Evolutionary conservation across 2,329 filamentous ascomycete species (phyloP).

Genomic region (Macrophomina phaseolina): DNA sequence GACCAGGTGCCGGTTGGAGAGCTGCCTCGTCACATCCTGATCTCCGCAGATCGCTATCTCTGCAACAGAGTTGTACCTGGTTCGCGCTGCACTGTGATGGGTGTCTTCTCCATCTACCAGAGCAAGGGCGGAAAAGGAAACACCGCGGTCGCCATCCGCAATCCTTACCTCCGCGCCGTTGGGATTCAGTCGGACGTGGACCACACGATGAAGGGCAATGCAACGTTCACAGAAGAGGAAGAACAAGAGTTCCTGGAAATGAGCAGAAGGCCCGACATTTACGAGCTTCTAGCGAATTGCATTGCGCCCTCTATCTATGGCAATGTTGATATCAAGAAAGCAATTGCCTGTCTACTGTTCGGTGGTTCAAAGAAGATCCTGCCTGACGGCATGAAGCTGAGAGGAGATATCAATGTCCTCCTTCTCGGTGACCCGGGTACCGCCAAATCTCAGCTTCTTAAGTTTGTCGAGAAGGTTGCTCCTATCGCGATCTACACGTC

Average conservation of each 20-base stretch:
- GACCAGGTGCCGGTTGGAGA: conserved; percentile 98
- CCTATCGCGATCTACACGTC: conserved; percentile 97
- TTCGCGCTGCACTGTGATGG: conserved; percentile 92
- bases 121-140: conserved; percentile 82
- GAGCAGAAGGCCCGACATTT: conserved; percentile 89
- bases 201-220: conserved; percentile 82
- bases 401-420: conserved; percentile 97
- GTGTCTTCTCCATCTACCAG: conserved; percentile 97
- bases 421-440: conserved; percentile 97
- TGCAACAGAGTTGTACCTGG: conserved; percentile 96
- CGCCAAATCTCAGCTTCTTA: conserved; percentile 95
- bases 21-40: conserved; percentile 89
- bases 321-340: conserved; percentile 95
- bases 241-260: conserved; percentile 95
- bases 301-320: conserved; percentile 98
- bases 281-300: conserved; percentile 85
- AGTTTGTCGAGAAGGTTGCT: conserved; percentile 97
- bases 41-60: conserved; percentile 94
- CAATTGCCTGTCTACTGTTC: conserved; percentile 90
- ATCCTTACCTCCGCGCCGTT: conserved; percentile 90
- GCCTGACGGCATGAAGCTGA: conserved; percentile 94
- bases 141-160: conserved; percentile 90
- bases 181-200: conserved; percentile 91
- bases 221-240: conserved; percentile 89
- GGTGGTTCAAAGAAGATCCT: conserved; percentile 98